phyloP scores from a whole-genome alignment of 2,329 filamentous ascomycete species.

The Rhynchosporium graminicola region DNA sequence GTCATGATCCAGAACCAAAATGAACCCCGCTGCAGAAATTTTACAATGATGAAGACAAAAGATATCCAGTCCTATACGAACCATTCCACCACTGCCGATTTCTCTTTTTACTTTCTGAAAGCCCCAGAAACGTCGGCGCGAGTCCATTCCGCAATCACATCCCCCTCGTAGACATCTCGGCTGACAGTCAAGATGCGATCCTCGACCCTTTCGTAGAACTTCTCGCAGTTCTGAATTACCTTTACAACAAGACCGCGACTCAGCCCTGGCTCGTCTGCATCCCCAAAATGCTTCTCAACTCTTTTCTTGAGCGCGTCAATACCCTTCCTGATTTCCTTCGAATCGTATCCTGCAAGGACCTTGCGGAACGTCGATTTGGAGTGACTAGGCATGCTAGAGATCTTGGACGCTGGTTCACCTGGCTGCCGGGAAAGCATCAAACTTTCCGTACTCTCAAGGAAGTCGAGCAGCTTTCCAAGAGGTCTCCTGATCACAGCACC shows the following conservation, averaged over 20 bases:
- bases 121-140: slow-evolving; percentile 61
- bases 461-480: slow-evolving; percentile 86
- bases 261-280: slow-evolving; percentile 70
- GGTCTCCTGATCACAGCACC: slow-evolving; percentile 86
- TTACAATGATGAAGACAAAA: slow-evolving; percentile 9
- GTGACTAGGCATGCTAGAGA: slow-evolving; percentile 81
- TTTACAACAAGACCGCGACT: slow-evolving; percentile 55
- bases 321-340: slow-evolving; percentile 84
- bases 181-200: slow-evolving; percentile 60
- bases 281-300: slow-evolving; percentile 96
- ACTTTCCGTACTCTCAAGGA: slow-evolving; percentile 84
- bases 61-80: slow-evolving; percentile 13
- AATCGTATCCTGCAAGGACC: slow-evolving; percentile 76
- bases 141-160: slow-evolving; percentile 68
- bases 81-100: background rate
- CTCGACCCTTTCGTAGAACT: slow-evolving; percentile 63
- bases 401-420: slow-evolving; percentile 60
- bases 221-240: slow-evolving; percentile 62
- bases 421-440: slow-evolving; percentile 59
- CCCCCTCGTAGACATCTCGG: slow-evolving; percentile 64
- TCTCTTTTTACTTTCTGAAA: slow-evolving; percentile 44
- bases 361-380: slow-evolving; percentile 84
- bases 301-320: slow-evolving; percentile 86
- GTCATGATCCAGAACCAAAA: slow-evolving; percentile 7
- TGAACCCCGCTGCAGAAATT: background rate